These are phyloP conservation scores for Umbelopsis vinacea DNA, from an alignment of 192 early-diverging fungal genomes.

Conservation along the genomic window DNA sequence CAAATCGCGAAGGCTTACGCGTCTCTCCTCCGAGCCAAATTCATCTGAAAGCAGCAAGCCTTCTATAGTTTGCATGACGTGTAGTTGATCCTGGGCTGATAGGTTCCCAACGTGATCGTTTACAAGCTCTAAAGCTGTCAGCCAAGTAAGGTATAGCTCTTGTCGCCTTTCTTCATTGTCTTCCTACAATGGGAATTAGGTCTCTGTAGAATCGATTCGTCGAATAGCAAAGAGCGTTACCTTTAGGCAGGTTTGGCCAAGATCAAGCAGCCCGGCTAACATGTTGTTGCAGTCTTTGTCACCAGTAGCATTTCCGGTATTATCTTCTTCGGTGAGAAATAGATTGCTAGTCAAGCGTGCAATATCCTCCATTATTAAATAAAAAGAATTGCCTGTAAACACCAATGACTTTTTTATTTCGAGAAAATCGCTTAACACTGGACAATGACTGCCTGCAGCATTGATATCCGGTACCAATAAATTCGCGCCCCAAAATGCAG, in stretches of 20 bases:
- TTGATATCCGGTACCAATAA: no score
- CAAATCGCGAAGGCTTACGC: background rate
- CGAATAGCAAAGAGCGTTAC: background rate
- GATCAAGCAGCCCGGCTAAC: background rate
- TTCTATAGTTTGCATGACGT: background rate
- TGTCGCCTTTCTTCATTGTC: background rate
- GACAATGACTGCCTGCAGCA: no score
- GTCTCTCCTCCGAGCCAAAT: background rate
- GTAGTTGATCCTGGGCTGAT: background rate
- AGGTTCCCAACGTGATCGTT: background rate
- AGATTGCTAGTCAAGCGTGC: background rate
- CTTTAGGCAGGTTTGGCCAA: background rate
- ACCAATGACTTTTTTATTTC: background rate
- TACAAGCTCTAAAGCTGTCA: background rate
- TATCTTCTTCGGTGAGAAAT: background rate
- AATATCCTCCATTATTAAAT: constrained; percentile 4
- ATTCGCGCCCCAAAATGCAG: no score
- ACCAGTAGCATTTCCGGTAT: background rate
- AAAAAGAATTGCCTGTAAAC: background rate
- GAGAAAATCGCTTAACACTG: no score
- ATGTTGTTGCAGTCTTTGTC: background rate
- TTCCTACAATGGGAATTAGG: background rate
- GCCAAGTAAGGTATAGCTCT: constrained; percentile 1
- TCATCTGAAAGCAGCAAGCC: background rate
- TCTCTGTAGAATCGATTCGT: background rate